Conservation (phyloP, 2,329 filamentous ascomycete species). For the Fusarium penzigii region DNA sequence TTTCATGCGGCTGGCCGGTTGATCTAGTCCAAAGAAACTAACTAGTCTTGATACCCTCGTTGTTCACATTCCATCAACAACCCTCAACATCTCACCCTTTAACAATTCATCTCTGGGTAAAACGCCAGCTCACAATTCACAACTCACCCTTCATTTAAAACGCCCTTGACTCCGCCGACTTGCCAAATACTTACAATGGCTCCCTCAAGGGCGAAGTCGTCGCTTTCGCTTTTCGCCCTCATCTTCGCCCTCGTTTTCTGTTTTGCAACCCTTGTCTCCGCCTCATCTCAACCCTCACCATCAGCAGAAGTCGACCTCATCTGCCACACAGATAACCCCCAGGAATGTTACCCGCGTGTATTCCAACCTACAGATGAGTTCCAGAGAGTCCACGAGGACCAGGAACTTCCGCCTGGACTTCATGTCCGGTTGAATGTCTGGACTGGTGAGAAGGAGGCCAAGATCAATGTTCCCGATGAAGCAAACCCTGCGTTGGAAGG, state of each 20-base stretch:
- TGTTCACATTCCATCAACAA: neutral
- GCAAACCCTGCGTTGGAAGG: constrained; percentile 47
- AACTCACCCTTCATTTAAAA: no score
- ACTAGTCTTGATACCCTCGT: neutral
- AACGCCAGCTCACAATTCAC: no score
- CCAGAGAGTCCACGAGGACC: constrained; percentile 62
- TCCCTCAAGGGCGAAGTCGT: constrained; percentile 23
- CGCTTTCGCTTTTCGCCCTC: constrained; percentile 23
- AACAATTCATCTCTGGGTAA: no score
- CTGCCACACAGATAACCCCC: constrained; percentile 60
- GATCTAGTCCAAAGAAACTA: neutral
- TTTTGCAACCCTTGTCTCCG: constrained; percentile 25
- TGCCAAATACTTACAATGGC: constrained; percentile 17
- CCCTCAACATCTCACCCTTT: neutral
- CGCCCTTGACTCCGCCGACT: no score
- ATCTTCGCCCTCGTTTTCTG: constrained; percentile 31
- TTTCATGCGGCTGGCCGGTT: neutral
- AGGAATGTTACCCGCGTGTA: constrained; percentile 66
- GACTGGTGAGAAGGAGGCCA: constrained; percentile 65
- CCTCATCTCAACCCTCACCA: constrained; percentile 33
- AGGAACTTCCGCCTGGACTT: constrained; percentile 64
- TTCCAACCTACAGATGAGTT: constrained; percentile 68
- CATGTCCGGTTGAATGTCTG: constrained; percentile 67
- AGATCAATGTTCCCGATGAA: constrained; percentile 62
- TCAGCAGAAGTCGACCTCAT: constrained; percentile 57